Percentiles rank a stretch among this genome's conserved stretches.
Conservation (phyloP, 441 rosid genomes). For the Erysimum pusillum region DNA sequence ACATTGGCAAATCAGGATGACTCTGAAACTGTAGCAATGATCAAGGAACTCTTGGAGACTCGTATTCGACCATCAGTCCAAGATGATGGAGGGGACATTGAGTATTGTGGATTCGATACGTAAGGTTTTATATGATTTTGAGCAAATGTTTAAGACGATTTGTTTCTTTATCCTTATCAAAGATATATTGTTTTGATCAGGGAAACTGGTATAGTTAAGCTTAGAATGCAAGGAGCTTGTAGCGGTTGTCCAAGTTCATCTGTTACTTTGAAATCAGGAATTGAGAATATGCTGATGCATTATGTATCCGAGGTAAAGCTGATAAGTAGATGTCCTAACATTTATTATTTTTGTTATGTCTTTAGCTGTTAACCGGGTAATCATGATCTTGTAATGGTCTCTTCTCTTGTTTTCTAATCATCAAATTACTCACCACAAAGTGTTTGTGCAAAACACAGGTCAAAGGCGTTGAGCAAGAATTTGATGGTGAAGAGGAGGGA, state of each 20-base stretch:
- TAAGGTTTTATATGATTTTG: conserved; percentile 50
- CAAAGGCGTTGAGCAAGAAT: conserved; percentile 85
- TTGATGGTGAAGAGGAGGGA: conserved; percentile 76
- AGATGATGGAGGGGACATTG: conserved; percentile 98
- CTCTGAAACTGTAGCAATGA: conserved; percentile 98
- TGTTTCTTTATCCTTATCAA: not conserved
- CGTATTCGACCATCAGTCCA: conserved; percentile 98
- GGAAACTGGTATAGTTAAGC: conserved; percentile 89
- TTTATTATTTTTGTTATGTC: not conserved
- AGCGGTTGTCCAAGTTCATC: conserved; percentile 99
- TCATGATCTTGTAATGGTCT: not conserved
- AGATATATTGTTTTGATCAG: conserved; percentile 51
- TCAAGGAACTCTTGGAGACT: conserved; percentile 95
- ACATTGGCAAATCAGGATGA: conserved; percentile 67
- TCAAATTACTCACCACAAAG: conserved; percentile 18
- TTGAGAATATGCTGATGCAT: conserved; percentile 98
- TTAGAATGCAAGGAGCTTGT: conserved; percentile 98
- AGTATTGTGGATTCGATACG: conserved; percentile 85
- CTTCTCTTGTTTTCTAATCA: not conserved
- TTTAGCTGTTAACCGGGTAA: not conserved
- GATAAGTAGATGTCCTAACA: conserved; percentile 17
- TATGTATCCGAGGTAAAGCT: conserved; percentile 88
- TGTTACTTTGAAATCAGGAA: conserved; percentile 96
- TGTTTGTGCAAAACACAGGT: conserved; percentile 59
- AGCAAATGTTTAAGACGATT: not conserved